Evolutionary conservation across 163 green algal genomes (phyloP), one percentile per base, ranked within the genome.

Genomic region (Chlorella variabilis): DNA sequence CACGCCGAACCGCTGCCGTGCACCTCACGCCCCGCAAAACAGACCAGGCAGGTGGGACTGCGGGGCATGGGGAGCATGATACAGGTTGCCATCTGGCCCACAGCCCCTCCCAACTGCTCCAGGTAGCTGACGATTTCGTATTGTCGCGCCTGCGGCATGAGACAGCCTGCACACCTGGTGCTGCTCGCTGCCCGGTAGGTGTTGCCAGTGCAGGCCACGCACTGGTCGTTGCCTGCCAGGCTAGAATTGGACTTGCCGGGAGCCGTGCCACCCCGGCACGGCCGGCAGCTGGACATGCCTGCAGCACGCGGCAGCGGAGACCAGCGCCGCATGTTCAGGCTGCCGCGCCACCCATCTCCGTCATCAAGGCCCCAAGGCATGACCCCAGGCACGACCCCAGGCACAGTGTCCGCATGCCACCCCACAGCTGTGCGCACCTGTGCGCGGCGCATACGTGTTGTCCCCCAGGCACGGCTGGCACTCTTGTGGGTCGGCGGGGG

Each of bases 101-200:
- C n/a, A n/a, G n/a, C n/a, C n/a, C n/a, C n/a, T n/a, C n/a, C n/a
- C n/a, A n/a, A n/a, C n/a, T n/a, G n/a, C n/a, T n/a, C n/a, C n/a
- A n/a, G n/a, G n/a, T n/a, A n/a, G n/a, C n/a, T n/a, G n/a, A n/a
- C n/a, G n/a, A n/a, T n/a, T n/a, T n/a, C n/a, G n/a, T n/a, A n/a
- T n/a, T n/a, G n/a, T n/a, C n/a, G n/a, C n/a, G n/a, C n/a, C n/a
- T n/a, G n/a, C n/a, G n/a, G n/a, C n/a, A n/a, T n/a, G n/a, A n/a
- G n/a, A n/a, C n/a, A n/a, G n/a, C n/a, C n/a, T n/a, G n/a, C 54
- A 33, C 20, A 77, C 70, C 39, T 65, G 31, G 45, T 77, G 31
- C 29, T 39, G 45, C 31, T 66, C 6, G 70, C 29, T 11, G 45
- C 3, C 1, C 70, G 31, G 70, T 77, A 77, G 1, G 20, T 36